These are phyloP conservation scores for Collybia mongolica DNA, from an alignment of 768 basidiomycete genomes.

Conservation along the genomic window DNA sequence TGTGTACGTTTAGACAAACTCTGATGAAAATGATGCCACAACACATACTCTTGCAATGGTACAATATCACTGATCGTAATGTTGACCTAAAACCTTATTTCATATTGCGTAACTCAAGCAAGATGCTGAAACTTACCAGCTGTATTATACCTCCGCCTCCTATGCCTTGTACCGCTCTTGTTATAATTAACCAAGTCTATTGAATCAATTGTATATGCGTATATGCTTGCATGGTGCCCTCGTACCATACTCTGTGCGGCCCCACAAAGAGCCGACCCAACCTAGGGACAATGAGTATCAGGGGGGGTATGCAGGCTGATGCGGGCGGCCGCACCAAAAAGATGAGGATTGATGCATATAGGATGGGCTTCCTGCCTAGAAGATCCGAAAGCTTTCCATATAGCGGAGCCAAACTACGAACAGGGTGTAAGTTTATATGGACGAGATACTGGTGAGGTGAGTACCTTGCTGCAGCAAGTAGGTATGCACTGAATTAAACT, in stretches of 20 bases:
- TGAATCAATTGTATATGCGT: too few relatives aligned
- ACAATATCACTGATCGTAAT: conserved; percentile 86
- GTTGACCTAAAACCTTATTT: conserved; percentile 38
- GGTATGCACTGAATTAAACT: conserved; percentile 56
- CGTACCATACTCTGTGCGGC: conserved; percentile 70
- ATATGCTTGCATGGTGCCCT: too few relatives aligned
- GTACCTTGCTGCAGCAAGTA: conserved; percentile 60
- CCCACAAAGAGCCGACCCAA: conserved; percentile 80
- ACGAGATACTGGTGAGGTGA: conserved; percentile 1
- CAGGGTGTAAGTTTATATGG: too few relatives aligned
- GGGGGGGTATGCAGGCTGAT: neutral
- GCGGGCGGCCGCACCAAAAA: conserved; percentile 54
- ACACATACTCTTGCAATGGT: conserved; percentile 66
- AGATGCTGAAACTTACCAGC: conserved; percentile 36
- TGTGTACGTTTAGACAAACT: neutral
- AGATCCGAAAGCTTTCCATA: conserved; percentile 79
- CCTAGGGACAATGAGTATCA: conserved; percentile 29
- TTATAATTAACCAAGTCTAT: conserved; percentile 69
- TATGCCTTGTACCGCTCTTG: conserved; percentile 79
- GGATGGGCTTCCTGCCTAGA: conserved; percentile 59
- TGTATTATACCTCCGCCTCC: conserved; percentile 82
- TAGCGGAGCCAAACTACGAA: conserved; percentile 56
- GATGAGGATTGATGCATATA: conserved; percentile 61
- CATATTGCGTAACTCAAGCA: neutral
- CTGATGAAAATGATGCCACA: neutral